phyloP scores from a whole-genome alignment of 495 filamentous ascomycete species.

The Melanomma pulvis-pyrius region DNA sequence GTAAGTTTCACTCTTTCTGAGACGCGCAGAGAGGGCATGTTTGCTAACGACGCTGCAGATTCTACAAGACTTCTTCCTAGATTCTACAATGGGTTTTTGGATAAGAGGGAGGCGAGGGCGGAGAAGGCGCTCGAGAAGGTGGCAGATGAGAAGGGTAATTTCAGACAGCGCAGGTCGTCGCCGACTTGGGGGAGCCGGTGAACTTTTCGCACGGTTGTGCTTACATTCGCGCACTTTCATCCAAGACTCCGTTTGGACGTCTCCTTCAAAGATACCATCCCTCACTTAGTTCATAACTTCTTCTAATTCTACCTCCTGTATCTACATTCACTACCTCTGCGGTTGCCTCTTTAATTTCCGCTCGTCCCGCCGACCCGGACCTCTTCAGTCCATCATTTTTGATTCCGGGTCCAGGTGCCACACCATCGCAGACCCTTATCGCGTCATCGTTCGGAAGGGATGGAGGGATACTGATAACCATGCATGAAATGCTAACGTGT shows the following conservation, averaged over 20 bases:
- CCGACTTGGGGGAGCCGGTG: slow-evolving; percentile 33
- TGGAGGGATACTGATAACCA: slow-evolving; percentile 24
- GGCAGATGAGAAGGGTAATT: slow-evolving; percentile 38
- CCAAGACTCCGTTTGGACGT: neutral
- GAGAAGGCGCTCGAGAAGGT: slow-evolving; percentile 54
- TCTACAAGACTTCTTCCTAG: slow-evolving; percentile 61
- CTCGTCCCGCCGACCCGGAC: slow-evolving; percentile 21
- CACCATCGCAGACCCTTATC: slow-evolving; percentile 15
- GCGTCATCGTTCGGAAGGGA: slow-evolving; percentile 17
- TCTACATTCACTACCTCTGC: neutral
- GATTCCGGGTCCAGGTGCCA: slow-evolving; percentile 17
- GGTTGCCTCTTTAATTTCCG: slow-evolving; percentile 1
- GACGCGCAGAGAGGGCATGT: neutral
- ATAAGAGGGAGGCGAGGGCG: slow-evolving; percentile 58
- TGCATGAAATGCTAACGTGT: slow-evolving; percentile 10
- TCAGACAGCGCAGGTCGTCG: slow-evolving; percentile 31
- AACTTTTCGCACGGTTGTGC: neutral
- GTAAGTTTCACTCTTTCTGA: slow-evolving; percentile 40
- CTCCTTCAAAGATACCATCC: slow-evolving; percentile 2
- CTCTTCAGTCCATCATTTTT: neutral
- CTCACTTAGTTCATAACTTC: neutral
- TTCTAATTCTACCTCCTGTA: neutral
- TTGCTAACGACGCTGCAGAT: slow-evolving; percentile 44
- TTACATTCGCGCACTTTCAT: neutral
- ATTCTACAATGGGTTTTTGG: slow-evolving; percentile 61